A percentile compares a stretch with the other conserved stretches of the same genome.
Conservation (phyloP, 345 rosid genomes). For the Eutrema japonicum region DNA sequence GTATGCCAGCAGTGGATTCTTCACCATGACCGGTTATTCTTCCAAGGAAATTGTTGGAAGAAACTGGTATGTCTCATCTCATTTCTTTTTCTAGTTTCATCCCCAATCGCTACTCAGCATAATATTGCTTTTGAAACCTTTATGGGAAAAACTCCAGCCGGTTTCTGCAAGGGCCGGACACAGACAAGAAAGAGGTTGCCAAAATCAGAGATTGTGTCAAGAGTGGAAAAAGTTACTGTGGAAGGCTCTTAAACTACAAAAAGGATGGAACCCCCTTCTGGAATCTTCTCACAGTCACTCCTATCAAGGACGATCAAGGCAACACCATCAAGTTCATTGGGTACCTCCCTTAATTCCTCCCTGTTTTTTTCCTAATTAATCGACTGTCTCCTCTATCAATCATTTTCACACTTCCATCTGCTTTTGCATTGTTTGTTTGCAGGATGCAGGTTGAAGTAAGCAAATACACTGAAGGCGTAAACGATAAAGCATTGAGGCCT, state of each 20-base stretch:
- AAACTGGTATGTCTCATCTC: constrained; percentile 68
- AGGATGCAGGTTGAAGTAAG: constrained; percentile 99
- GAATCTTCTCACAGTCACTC: constrained; percentile 95
- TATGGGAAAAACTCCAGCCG: constrained; percentile 64
- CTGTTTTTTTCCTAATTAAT: background rate
- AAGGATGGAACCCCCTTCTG: constrained; percentile 91
- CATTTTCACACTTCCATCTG: constrained; percentile 9
- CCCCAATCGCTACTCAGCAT: background rate
- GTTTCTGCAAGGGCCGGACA: constrained; percentile 91
- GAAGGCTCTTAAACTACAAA: constrained; percentile 94
- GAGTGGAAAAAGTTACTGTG: constrained; percentile 75
- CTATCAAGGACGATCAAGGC: constrained; percentile 82
- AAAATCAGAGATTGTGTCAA: constrained; percentile 80
- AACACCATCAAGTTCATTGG: constrained; percentile 90
- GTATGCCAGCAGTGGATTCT: constrained; percentile 95
- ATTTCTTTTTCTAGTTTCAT: background rate
- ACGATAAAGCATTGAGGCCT: constrained; percentile 76
- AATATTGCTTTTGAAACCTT: constrained; percentile 2
- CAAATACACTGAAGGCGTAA: constrained; percentile 89
- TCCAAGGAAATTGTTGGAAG: constrained; percentile 81
- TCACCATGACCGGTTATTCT: constrained; percentile 90
- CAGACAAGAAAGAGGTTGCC: constrained; percentile 73
- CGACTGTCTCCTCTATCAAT: constrained; percentile 9
- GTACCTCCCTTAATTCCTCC: constrained; percentile 45
- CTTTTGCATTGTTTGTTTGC: constrained; percentile 31